Evolutionary conservation across 2,329 filamentous ascomycete genomes (phyloP).

Genomic region (Celoporthe dispersa): DNA sequence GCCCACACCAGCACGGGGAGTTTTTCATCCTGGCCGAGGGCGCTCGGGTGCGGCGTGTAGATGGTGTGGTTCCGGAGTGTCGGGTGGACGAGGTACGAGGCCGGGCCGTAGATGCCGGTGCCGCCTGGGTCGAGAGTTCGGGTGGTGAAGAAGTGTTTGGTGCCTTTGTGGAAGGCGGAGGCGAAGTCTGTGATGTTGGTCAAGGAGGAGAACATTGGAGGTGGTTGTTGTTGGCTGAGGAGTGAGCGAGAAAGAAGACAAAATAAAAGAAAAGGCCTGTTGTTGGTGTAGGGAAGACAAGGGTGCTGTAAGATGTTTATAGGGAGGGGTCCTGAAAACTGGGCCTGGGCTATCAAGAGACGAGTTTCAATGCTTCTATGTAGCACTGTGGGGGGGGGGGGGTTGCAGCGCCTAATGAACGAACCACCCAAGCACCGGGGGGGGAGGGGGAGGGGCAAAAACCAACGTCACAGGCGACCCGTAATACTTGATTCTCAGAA

Average conservation of each 20-base stretch:
- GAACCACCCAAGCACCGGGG: too few relatives aligned
- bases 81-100: slow-evolving; percentile 11
- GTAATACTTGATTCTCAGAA: not conserved
- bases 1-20: slow-evolving; percentile 17
- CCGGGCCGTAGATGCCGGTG: slow-evolving; percentile 10
- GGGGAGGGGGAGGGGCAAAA: not conserved
- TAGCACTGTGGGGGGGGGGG: not conserved
- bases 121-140: slow-evolving; percentile 9
- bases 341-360: not conserved
- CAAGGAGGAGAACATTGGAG: slow-evolving; percentile 4
- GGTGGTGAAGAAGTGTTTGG: slow-evolving; percentile 15
- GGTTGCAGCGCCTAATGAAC: not conserved
- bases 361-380: not conserved
- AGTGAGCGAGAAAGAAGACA: too few relatives aligned
- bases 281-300: not conserved
- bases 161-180: slow-evolving; percentile 17
- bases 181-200: slow-evolving; percentile 20
- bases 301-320: not conserved
- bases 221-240: not conserved
- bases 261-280: too few relatives aligned
- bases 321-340: not conserved
- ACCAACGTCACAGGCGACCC: not conserved
- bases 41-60: slow-evolving; percentile 15
- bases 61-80: slow-evolving; percentile 14
- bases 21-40: not conserved